Evolutionary conservation across 1,139 yeast species (phyloP).

Genomic region (Wickerhamiella infanticola): DNA sequence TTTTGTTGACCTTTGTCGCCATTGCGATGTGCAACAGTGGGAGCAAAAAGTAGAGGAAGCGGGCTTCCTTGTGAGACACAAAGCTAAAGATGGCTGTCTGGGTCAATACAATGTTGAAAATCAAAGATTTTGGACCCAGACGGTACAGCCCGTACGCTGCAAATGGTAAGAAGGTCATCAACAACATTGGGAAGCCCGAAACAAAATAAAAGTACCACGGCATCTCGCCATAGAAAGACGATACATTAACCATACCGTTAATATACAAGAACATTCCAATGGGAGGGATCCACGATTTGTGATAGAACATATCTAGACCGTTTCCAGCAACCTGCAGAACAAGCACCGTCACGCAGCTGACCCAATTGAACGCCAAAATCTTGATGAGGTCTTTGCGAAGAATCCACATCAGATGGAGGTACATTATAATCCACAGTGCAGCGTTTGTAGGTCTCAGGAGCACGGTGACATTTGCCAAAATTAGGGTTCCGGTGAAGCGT

Average conservation of each 20-base stretch:
- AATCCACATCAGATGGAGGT: slow-evolving; percentile 25
- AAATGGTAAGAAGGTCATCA: slow-evolving; percentile 54
- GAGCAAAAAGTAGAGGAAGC: slow-evolving; percentile 77
- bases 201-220: slow-evolving; percentile 74
- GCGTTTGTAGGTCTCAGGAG: slow-evolving; percentile 75
- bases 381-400: not conserved
- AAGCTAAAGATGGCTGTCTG: slow-evolving; percentile 44
- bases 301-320: slow-evolving; percentile 44
- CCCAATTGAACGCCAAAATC: not conserved
- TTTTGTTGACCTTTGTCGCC: not conserved
- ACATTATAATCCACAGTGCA: slow-evolving; percentile 55
- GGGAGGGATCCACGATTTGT: slow-evolving; percentile 30
- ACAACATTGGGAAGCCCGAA: slow-evolving; percentile 68
- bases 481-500: slow-evolving; percentile 13
- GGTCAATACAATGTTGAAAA: slow-evolving; percentile 23
- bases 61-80: slow-evolving; percentile 73
- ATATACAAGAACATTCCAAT: slow-evolving; percentile 54
- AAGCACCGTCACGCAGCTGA: slow-evolving; percentile 7
- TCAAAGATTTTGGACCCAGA: slow-evolving; percentile 15
- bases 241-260: slow-evolving; percentile 56
- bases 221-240: slow-evolving; percentile 73
- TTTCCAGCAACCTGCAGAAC: slow-evolving; percentile 26
- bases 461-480: slow-evolving; percentile 33
- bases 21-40: slow-evolving; percentile 40
- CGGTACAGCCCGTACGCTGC: slow-evolving; percentile 29